Evolutionary conservation across 305 asterid species (phyloP).

Genomic region (Fraxinus sp.): DNA sequence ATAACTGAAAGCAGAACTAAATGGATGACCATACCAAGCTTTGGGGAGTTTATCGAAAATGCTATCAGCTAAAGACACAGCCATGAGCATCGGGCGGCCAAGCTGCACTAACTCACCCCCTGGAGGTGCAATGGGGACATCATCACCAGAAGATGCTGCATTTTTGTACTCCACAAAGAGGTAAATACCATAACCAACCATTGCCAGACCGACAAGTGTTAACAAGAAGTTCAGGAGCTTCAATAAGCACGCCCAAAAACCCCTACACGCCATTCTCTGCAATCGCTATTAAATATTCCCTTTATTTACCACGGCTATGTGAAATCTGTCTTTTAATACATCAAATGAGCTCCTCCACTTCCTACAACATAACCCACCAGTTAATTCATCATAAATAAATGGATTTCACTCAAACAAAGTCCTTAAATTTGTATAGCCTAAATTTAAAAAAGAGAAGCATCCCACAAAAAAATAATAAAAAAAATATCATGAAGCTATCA

Average conservation of each 20-base stretch:
- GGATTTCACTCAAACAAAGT: not conserved
- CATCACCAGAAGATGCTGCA: conserved; percentile 47
- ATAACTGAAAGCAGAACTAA: not conserved
- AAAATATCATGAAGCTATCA: not conserved
- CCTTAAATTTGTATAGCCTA: not conserved
- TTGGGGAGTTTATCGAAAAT: conserved; percentile 88
- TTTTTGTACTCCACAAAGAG: conserved; percentile 76
- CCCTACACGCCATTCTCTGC: conserved; percentile 73
- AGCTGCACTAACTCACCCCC: conserved; percentile 56
- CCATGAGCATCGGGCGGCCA: conserved; percentile 87
- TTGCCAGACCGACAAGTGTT: conserved; percentile 78
- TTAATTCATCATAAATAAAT: not conserved
- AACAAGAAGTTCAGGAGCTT: conserved; percentile 78
- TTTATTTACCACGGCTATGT: not conserved
- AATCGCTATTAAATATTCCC: not conserved
- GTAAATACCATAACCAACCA: conserved; percentile 89
- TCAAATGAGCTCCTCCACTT: not conserved
- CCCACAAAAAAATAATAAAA: not conserved
- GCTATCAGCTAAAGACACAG: conserved; percentile 59
- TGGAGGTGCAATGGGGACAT: conserved; percentile 45
- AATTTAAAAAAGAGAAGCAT: not conserved
- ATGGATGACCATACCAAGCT: conserved; percentile 63
- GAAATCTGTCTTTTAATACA: not conserved
- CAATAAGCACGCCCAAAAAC: conserved; percentile 78
- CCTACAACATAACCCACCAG: not conserved